These are phyloP conservation scores for Pythium dissimile DNA, from an alignment of 352 stramenopile species.

Conservation along the genomic window DNA sequence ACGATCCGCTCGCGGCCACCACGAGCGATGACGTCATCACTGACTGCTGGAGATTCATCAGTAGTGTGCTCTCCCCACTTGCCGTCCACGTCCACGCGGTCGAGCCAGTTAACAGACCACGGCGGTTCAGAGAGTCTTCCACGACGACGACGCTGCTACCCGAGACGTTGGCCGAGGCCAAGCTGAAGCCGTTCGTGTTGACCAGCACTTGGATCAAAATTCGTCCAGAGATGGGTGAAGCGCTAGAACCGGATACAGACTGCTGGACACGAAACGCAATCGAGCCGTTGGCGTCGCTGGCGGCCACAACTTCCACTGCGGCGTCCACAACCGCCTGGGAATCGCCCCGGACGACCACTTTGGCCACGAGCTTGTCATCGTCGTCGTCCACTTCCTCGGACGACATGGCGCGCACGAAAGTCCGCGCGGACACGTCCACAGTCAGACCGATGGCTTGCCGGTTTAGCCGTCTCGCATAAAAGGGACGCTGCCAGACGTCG, in stretches of 20 bases:
- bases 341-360: slow-evolving; percentile 12
- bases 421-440: slow-evolving; percentile 2
- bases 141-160: slow-evolving; percentile 12
- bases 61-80: neutral
- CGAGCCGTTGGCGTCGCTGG: neutral
- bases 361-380: slow-evolving; percentile 2
- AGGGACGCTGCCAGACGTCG: neutral
- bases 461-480: neutral
- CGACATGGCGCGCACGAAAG: slow-evolving; percentile 8
- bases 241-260: neutral
- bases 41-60: neutral
- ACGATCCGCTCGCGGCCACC: neutral
- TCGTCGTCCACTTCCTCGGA: neutral
- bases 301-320: neutral
- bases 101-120: neutral
- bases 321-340: slow-evolving; percentile 6
- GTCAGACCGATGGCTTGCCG: neutral
- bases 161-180: neutral
- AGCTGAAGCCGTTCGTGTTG: slow-evolving; percentile 6
- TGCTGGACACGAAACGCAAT: neutral
- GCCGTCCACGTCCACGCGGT: neutral
- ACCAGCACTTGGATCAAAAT: slow-evolving; percentile 7
- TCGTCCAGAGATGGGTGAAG: neutral
- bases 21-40: neutral
- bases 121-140: neutral